Evolutionary conservation across 2,329 filamentous ascomycete genomes (phyloP).

Genomic region (Colletotrichum sp.): DNA sequence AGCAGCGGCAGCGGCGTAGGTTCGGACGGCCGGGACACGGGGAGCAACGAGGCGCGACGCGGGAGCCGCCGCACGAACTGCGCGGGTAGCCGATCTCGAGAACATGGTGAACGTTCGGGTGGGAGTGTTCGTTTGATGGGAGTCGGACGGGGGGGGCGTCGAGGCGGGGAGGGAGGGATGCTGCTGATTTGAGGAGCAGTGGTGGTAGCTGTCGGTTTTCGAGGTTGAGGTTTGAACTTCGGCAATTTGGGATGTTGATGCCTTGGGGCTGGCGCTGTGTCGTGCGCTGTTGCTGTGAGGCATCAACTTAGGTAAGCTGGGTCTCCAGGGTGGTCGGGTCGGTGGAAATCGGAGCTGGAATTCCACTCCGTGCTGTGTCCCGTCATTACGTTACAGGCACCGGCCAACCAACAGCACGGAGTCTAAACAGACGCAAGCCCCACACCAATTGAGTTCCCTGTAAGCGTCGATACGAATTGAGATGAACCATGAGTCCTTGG

Average conservation of each 20-base stretch:
- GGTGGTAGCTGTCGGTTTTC: slow-evolving; percentile 28
- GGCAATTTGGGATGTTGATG: slow-evolving; percentile 49
- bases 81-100: slow-evolving; percentile 64
- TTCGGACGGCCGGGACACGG: slow-evolving; percentile 65
- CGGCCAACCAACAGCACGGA: not conserved
- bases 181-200: slow-evolving; percentile 16
- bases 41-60: slow-evolving; percentile 57
- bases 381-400: not conserved
- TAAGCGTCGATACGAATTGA: not conserved
- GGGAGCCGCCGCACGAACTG: slow-evolving; percentile 63
- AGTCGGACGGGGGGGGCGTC: slow-evolving; percentile 12
- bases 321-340: not conserved
- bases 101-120: slow-evolving; percentile 51
- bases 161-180: slow-evolving; percentile 23
- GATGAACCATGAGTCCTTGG: not conserved
- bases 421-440: not conserved
- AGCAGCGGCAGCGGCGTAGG: slow-evolving; percentile 74
- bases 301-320: slow-evolving; percentile 34
- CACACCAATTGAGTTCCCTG: slow-evolving; percentile 1
- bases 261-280: slow-evolving; percentile 30
- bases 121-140: slow-evolving; percentile 12
- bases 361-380: not conserved
- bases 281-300: slow-evolving; percentile 30
- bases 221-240: slow-evolving; percentile 37
- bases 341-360: slow-evolving; percentile 18